These are phyloP conservation scores for Elymus sibiricus DNA, from an alignment of 176 grass and related monocot species.

Conservation along the genomic window DNA sequence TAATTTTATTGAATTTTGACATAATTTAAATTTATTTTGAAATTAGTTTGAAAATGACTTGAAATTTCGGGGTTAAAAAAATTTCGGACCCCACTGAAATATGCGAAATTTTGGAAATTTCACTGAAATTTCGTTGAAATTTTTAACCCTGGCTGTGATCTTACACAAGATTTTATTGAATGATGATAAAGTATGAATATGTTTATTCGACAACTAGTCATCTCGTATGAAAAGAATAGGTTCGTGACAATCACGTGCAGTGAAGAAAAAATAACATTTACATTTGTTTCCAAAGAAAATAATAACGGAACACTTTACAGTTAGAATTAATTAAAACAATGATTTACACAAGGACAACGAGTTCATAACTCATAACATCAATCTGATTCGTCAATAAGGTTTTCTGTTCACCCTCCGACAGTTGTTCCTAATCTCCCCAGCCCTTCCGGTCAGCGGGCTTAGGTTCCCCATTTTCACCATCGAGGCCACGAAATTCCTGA, in stretches of 20 bases:
- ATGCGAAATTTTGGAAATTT: too few species aligned
- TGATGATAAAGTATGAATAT: neutral
- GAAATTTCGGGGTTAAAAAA: too few species aligned
- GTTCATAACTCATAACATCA: neutral
- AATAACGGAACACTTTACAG: neutral
- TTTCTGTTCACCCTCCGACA: slow-evolving; percentile 37
- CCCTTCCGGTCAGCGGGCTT: slow-evolving; percentile 19
- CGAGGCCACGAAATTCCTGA: slow-evolving; percentile 26
- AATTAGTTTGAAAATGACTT: too few species aligned
- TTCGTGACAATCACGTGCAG: neutral
- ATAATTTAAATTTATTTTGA: too few species aligned
- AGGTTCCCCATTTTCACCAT: slow-evolving; percentile 73
- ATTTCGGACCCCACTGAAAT: too few species aligned
- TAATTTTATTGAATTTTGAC: too few species aligned
- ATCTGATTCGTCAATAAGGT: neutral
- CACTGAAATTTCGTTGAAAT: too few species aligned
- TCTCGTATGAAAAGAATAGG: neutral
- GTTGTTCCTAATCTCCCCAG: slow-evolving; percentile 49
- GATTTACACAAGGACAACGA: neutral
- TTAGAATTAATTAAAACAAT: neutral
- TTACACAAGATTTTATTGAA: too few species aligned
- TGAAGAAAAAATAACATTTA: neutral
- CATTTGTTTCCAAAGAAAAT: neutral
- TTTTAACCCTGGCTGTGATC: too few species aligned
- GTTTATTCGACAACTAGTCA: neutral